Base-by-base conservation (phyloP, 1,139 yeast genomes). In the Debaryomyces psychrophilus region DNA sequence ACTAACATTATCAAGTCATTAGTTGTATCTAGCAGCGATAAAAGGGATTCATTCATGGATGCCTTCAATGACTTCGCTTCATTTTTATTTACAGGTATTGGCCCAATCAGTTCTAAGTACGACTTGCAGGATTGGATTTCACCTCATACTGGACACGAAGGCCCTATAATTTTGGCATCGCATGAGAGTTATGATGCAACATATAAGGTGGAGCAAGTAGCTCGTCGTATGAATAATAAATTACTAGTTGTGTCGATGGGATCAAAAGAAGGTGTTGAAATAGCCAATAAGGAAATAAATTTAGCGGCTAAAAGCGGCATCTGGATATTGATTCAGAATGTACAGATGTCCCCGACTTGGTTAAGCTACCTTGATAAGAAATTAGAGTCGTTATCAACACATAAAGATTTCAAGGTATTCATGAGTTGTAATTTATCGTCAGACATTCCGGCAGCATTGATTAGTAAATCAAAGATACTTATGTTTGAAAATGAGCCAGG, bases 251-350 rank as follows among this genome's bases (percentile, higher is more conserved):
- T 88, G 28, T 82, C 97, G 0, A 75, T 90, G 80, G 97, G 97
- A 0, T 82, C 96, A 0, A 64, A 64, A 27, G 96, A 90, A 62
- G 86, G 90, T 12, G 64, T 73, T 5, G 76, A 68, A 8, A 66
- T 71, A 37, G 95, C 92, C 0, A 79, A 77, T 34, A 66, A 68
- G 40, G 81, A 81, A 15, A 64, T 90, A n/a, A 62, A 65, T 2
- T 61, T 58, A 8, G 80, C 81, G 0, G 59, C 76, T 1, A 65
- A 62, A 22, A 62, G 61, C 4, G 89, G 87, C 0, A 57, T 64
- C 2, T 90, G 96, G 96, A 62, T 90, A 0, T 57, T 90, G 31
- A 64, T 90, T 38, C 96, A 90, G 60, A 90, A 90, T 57, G 73
- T 87, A 11, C 96, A 90, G 53, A 76, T 86, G 73, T 80, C 95